These are phyloP conservation scores for Penicillium turbatum DNA, from an alignment of 495 filamentous ascomycete genomes.

Conservation along the genomic window DNA sequence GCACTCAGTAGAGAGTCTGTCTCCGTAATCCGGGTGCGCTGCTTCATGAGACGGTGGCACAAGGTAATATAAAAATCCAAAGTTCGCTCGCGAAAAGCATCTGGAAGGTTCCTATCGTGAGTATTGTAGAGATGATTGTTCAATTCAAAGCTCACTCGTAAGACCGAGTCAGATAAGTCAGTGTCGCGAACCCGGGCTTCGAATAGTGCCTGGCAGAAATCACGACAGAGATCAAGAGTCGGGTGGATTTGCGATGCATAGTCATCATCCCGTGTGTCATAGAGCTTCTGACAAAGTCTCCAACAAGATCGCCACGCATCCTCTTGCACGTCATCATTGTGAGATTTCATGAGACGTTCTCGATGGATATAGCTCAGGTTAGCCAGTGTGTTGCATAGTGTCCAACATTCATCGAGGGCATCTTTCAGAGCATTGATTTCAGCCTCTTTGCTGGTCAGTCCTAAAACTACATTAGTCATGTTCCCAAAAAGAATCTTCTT, in stretches of 20 bases:
- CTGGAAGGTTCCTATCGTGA: constrained; percentile 77
- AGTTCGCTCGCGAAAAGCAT: constrained; percentile 83
- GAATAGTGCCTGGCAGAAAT: constrained; percentile 88
- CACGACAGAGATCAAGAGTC: constrained; percentile 80
- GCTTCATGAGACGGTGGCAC: constrained; percentile 92
- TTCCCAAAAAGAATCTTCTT: not conserved
- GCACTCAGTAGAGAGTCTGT: constrained; percentile 79
- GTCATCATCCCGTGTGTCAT: constrained; percentile 71
- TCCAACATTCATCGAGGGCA: constrained; percentile 89
- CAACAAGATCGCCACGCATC: constrained; percentile 89
- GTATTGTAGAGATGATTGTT: constrained; percentile 94
- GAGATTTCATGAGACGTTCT: constrained; percentile 64
- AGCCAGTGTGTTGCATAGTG: constrained; percentile 84
- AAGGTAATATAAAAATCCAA: constrained; percentile 91
- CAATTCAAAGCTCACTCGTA: constrained; percentile 88
- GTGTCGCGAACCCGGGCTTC: constrained; percentile 72
- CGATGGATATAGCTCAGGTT: constrained; percentile 81
- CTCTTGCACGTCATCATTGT: constrained; percentile 69
- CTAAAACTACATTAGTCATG: constrained; percentile 12
- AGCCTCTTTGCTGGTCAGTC: constrained; percentile 47
- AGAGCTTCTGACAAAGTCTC: constrained; percentile 83
- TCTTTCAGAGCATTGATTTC: constrained; percentile 70
- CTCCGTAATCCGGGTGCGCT: constrained; percentile 67
- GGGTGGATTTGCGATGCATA: constrained; percentile 67
- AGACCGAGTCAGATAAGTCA: constrained; percentile 74